These are phyloP conservation scores for Physcomitrium patens DNA, from an alignment of 225 moss, liverwort and hornwort species.

Conservation along the genomic window DNA sequence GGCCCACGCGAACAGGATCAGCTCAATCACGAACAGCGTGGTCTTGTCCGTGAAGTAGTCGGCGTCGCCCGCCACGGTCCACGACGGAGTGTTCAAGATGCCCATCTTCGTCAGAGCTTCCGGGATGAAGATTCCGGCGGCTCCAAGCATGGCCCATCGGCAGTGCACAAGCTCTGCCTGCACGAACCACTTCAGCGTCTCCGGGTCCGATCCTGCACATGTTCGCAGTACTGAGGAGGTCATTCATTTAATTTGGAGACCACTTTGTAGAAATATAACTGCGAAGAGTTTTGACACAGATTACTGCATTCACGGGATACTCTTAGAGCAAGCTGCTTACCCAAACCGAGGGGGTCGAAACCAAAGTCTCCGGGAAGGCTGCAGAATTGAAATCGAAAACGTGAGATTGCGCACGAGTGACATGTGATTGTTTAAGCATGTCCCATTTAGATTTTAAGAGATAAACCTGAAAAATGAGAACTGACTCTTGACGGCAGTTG, in stretches of 20 bases:
- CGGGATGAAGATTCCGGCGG: conserved; percentile 71
- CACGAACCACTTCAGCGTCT: conserved; percentile 71
- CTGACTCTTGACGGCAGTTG: too few species aligned
- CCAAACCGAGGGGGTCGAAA: conserved; percentile 70
- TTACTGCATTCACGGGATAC: neutral
- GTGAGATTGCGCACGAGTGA: too few species aligned
- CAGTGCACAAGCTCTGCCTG: conserved; percentile 68
- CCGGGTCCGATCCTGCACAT: conserved; percentile 63
- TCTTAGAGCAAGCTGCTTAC: conserved; percentile 25
- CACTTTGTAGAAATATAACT: neutral
- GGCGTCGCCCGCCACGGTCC: conserved; percentile 56
- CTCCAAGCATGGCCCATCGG: conserved; percentile 76
- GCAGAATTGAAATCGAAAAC: neutral
- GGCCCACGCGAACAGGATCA: conserved; percentile 67
- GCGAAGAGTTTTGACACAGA: neutral
- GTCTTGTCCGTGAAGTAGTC: conserved; percentile 58
- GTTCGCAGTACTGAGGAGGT: neutral
- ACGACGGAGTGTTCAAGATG: conserved; percentile 56
- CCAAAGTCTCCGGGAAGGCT: conserved; percentile 70
- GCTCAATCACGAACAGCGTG: conserved; percentile 56
- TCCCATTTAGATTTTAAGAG: too few species aligned
- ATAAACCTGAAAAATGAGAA: too few species aligned
- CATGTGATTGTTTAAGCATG: too few species aligned
- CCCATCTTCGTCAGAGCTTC: conserved; percentile 65
- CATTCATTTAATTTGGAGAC: neutral